Evolutionary conservation across 2,329 filamentous ascomycete species (phyloP).

Genomic region (Pseudopithomyces chartarum): DNA sequence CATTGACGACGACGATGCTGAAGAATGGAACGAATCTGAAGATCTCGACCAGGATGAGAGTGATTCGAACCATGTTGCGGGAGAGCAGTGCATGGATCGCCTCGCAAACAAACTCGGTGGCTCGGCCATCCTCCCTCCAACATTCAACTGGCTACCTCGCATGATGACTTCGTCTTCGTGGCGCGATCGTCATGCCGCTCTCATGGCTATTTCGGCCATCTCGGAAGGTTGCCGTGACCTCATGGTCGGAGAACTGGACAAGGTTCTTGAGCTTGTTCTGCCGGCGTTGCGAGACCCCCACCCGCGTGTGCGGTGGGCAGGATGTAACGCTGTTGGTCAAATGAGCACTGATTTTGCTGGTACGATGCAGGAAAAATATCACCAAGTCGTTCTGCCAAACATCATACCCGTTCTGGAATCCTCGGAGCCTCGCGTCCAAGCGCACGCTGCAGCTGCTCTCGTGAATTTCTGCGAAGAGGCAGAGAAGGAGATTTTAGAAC

Average conservation of each 20-base stretch:
- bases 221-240: conserved; percentile 95
- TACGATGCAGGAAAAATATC: conserved; percentile 96
- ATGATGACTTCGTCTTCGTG: conserved; percentile 97
- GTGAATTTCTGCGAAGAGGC: conserved; percentile 99
- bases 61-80: conserved; percentile 95
- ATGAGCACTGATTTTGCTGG: conserved; percentile 99
- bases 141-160: conserved; percentile 93
- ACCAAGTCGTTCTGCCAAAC: conserved; percentile 81
- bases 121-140: conserved; percentile 87
- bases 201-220: conserved; percentile 99
- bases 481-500: conserved; percentile 87
- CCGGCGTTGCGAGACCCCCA: conserved; percentile 89
- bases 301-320: conserved; percentile 93
- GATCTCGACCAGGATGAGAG: conserved; percentile 96
- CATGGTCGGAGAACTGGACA: conserved; percentile 92
- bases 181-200: conserved; percentile 92
- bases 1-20: conserved; percentile 89
- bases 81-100: conserved; percentile 97
- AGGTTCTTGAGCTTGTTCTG: conserved; percentile 92
- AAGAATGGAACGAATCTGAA: conserved; percentile 91
- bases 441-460: conserved; percentile 93
- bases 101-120: conserved; percentile 96
- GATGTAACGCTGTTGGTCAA: conserved; percentile 97
- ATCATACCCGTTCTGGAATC: conserved; percentile 93
- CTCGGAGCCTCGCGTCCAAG: conserved; percentile 90